Base-by-base conservation (phyloP, 1,284 basidiomycete species). In the Laetiporus sulphureus region DNA sequence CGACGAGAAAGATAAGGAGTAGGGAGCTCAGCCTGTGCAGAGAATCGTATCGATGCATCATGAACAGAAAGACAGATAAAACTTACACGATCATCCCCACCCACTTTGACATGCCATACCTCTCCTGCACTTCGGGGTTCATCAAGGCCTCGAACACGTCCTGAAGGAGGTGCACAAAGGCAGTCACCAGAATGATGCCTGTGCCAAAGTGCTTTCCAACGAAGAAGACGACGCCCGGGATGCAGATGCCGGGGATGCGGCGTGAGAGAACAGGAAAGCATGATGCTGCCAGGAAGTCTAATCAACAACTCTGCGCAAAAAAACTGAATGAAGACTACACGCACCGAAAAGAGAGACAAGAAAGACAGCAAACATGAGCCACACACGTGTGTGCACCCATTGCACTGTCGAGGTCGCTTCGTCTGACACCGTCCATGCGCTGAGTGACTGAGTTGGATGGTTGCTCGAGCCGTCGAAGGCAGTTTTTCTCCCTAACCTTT, bases 191-290 rank as follows among this genome's bases (percentile, higher is more conserved):
- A 30, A 89, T 89, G 15, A 87, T 84, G 3, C 84, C 83, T 13
- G 85, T 89, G 23, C 86, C 85, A 52, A 88, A 88, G 57, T 89
- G 85, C 53, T 87, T 89, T 32, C 83, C 83, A 21, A 85, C 67
- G 59, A 89, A 88, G 58, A 89, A 89, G 15, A 81, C 52, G 13
- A 83, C 65, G 13, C 71, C 69, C 1, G 83, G 83, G 49, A 86
- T 77, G 33, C 70, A 69, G 15, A 86, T 52, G 42, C 68, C 68
- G 2, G 66, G 63, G 5, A 72, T 55, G 4, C 68, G 68, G 42
- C 74, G 75, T 0, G 84, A 83, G 16, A 84, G 42, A 0, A 74
- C 63, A 0, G 85, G 84, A 48, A 88, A 83, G 0, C 79, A 79
- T 0, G 77, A 77, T 6, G 85, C 84, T 84, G 45, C n/a, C 11